phyloP scores from a whole-genome alignment of 306 rosid species.

The Geum urbanum region DNA sequence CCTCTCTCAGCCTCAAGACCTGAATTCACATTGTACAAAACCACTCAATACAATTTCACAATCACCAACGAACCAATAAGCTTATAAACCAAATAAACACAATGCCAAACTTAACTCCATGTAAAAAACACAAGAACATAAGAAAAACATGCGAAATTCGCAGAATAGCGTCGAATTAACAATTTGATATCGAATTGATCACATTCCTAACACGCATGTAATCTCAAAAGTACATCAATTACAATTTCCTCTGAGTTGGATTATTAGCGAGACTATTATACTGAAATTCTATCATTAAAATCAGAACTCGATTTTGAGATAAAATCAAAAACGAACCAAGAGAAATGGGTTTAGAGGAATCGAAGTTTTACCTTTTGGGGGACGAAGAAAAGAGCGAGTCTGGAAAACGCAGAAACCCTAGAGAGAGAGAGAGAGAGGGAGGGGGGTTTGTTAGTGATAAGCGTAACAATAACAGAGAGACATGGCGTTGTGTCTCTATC shows the following conservation, averaged over 20 bases:
- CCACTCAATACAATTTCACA: background rate
- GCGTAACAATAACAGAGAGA: background rate
- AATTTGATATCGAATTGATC: background rate
- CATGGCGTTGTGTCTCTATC: background rate
- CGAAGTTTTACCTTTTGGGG: background rate
- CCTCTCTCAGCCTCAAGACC: constrained; percentile 38
- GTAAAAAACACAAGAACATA: background rate
- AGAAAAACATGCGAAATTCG: background rate
- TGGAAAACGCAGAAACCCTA: constrained; percentile 10
- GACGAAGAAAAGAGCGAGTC: background rate
- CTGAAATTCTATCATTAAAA: background rate
- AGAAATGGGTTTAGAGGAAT: background rate
- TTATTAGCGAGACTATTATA: background rate
- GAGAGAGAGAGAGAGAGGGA: constrained; percentile 6
- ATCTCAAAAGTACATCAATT: constrained; percentile 3
- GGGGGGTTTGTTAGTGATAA: background rate
- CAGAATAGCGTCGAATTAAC: background rate
- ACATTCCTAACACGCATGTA: background rate
- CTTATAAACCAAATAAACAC: no score
- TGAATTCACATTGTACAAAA: constrained; percentile 21
- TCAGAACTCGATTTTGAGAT: background rate
- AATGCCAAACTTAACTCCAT: background rate
- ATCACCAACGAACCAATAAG: background rate
- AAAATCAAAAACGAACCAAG: background rate
- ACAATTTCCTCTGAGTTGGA: background rate